phyloP scores from a whole-genome alignment of 2,329 filamentous ascomycete species.

The Paramyrothecium roridum region DNA sequence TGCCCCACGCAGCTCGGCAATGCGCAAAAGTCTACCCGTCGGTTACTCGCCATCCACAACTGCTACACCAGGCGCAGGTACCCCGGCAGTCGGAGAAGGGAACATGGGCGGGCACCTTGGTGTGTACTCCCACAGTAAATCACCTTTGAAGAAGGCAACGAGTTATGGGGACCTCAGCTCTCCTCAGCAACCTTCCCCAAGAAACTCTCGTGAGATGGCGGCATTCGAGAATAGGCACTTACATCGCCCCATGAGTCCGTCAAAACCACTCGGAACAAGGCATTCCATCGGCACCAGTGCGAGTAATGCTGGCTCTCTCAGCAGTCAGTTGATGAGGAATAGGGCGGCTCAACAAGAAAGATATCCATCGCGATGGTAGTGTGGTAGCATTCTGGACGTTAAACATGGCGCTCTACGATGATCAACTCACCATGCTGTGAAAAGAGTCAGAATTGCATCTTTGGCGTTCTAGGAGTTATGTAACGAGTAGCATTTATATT shows the following conservation, averaged over 20 bases:
- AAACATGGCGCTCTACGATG: too few relatives aligned
- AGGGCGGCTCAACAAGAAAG: conserved; percentile 35
- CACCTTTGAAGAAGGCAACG: conserved; percentile 75
- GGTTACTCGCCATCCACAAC: conserved; percentile 24
- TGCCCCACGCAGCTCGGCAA: conserved; percentile 21
- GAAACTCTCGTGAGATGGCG: conserved; percentile 61
- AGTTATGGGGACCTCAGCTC: conserved; percentile 57
- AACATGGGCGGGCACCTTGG: conserved; percentile 72
- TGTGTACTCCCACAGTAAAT: conserved; percentile 74
- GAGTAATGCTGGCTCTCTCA: conserved; percentile 29
- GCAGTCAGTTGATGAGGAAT: conserved; percentile 32
- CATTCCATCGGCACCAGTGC: conserved; percentile 17
- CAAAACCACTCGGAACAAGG: conserved; percentile 31
- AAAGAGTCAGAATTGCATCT: too few relatives aligned
- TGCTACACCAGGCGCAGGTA: conserved; percentile 15
- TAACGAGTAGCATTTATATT: too few relatives aligned
- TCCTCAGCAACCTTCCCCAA: conserved; percentile 41
- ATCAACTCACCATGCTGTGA: too few relatives aligned
- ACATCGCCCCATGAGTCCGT: conserved; percentile 35
- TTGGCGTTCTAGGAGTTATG: too few relatives aligned
- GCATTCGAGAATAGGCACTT: conserved; percentile 48
- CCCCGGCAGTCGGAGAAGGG: conserved; percentile 1
- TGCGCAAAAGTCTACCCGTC: conserved; percentile 31
- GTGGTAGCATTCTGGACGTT: too few relatives aligned
- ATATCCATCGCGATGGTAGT: conserved; percentile 32